phyloP scores from a whole-genome alignment of 2,329 filamentous ascomycete species.

The Plectosphaerella cucumerina region DNA sequence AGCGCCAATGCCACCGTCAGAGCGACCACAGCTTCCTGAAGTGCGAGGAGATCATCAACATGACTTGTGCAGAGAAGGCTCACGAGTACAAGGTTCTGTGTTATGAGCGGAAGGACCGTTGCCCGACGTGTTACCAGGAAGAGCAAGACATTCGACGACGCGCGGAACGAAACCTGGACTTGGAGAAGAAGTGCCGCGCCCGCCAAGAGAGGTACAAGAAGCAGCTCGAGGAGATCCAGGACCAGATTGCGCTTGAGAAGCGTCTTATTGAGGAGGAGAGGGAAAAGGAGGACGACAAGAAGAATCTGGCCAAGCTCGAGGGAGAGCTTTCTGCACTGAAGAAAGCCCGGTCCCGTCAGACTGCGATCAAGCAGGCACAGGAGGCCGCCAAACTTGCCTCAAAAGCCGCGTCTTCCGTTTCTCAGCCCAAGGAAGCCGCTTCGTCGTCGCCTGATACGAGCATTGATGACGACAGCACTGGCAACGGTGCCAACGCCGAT shows the following conservation, averaged over 20 bases:
- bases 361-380: slow-evolving; percentile 7
- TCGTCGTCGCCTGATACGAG: too few species aligned
- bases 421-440: too few species aligned
- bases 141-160: slow-evolving; percentile 38
- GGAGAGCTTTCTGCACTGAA: slow-evolving; percentile 40
- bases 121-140: slow-evolving; percentile 48
- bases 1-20: slow-evolving; percentile 57
- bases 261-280: slow-evolving; percentile 34
- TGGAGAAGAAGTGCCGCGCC: slow-evolving; percentile 43
- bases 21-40: slow-evolving; percentile 48
- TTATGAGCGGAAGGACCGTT: slow-evolving; percentile 30
- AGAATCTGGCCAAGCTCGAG: slow-evolving; percentile 38
- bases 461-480: not conserved
- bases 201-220: slow-evolving; percentile 39
- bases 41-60: slow-evolving; percentile 31
- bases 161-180: slow-evolving; percentile 38
- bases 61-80: slow-evolving; percentile 43
- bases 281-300: slow-evolving; percentile 39
- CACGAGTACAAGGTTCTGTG: slow-evolving; percentile 50
- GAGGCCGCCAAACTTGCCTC: not conserved
- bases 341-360: slow-evolving; percentile 18
- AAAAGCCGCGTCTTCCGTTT: not conserved
- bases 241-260: slow-evolving; percentile 47
- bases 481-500: slow-evolving; percentile 37
- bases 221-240: slow-evolving; percentile 44